phyloP scores from a whole-genome alignment of 225 moss, liverwort and hornwort genomes.

The Antitrichia curtipendula region DNA sequence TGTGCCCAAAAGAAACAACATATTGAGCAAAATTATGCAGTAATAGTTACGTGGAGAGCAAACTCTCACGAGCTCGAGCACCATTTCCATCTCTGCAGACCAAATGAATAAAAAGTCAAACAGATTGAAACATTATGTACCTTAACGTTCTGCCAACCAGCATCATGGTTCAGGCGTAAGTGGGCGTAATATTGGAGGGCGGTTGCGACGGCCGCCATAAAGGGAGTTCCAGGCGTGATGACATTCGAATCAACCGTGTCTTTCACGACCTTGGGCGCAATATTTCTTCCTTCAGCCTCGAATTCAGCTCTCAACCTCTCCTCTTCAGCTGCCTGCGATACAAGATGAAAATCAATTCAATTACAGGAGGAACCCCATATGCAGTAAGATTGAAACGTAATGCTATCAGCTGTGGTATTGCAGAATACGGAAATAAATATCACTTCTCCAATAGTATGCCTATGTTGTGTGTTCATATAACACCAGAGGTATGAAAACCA shows the following conservation, averaged over 20 bases:
- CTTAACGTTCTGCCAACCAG: constrained; percentile 95
- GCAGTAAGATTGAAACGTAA: neutral
- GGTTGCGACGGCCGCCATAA: constrained; percentile 86
- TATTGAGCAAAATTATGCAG: neutral
- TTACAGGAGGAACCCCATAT: neutral
- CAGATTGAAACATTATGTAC: constrained; percentile 3
- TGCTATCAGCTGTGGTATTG: neutral
- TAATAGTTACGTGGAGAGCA: neutral
- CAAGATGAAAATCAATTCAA: neutral
- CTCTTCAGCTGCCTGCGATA: constrained; percentile 70
- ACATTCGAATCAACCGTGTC: constrained; percentile 93
- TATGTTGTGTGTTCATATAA: neutral
- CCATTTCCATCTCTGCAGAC: neutral
- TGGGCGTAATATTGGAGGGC: constrained; percentile 95
- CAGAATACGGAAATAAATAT: neutral
- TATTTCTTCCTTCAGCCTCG: constrained; percentile 72
- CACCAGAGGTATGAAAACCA: neutral
- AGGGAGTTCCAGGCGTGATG: constrained; percentile 96
- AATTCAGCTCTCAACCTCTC: constrained; percentile 82
- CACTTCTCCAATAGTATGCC: neutral
- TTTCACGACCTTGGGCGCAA: constrained; percentile 75
- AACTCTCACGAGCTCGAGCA: neutral
- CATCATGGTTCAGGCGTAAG: constrained; percentile 80
- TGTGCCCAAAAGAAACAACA: neutral
- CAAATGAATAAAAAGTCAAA: neutral